phyloP scores from a whole-genome alignment of 495 filamentous ascomycete species.

The Penicillium robsamsonii region DNA sequence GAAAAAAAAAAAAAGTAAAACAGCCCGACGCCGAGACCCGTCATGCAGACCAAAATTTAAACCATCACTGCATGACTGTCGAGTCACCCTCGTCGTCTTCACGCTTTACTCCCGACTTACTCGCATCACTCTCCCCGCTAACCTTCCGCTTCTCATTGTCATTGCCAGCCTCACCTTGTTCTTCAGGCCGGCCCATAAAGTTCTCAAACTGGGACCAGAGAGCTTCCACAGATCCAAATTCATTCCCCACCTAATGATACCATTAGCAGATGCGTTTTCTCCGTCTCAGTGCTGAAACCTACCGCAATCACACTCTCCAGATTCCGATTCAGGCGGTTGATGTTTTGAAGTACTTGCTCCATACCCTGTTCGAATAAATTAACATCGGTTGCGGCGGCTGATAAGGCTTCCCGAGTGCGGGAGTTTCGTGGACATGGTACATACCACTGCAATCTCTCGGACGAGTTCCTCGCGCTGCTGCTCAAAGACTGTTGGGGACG shows the following conservation, averaged over 20 bases:
- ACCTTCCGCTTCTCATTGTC: constrained; percentile 32
- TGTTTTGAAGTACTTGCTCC: constrained; percentile 91
- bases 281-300: constrained; percentile 19
- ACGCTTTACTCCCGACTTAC: constrained; percentile 16
- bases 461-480: constrained; percentile 77
- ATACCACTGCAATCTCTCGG: constrained; percentile 72
- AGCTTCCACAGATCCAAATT: constrained; percentile 94
- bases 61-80: constrained; percentile 15
- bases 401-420: not conserved
- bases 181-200: constrained; percentile 77
- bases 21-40: not conserved
- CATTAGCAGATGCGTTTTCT: not conserved
- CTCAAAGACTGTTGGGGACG: constrained; percentile 60
- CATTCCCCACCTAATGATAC: constrained; percentile 74
- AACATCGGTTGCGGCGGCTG: not conserved
- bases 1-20: constrained; percentile 5
- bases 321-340: constrained; percentile 91
- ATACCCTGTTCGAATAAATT: constrained; percentile 61
- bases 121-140: constrained; percentile 28
- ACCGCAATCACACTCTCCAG: constrained; percentile 91
- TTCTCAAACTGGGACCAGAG: constrained; percentile 97
- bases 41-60: constrained; percentile 5
- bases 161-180: constrained; percentile 44
- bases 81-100: constrained; percentile 19
- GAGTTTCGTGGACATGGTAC: constrained; percentile 16